These are phyloP conservation scores for Diplodia scrobiculata DNA, from an alignment of 2,329 filamentous ascomycete species.

Conservation along the genomic window DNA sequence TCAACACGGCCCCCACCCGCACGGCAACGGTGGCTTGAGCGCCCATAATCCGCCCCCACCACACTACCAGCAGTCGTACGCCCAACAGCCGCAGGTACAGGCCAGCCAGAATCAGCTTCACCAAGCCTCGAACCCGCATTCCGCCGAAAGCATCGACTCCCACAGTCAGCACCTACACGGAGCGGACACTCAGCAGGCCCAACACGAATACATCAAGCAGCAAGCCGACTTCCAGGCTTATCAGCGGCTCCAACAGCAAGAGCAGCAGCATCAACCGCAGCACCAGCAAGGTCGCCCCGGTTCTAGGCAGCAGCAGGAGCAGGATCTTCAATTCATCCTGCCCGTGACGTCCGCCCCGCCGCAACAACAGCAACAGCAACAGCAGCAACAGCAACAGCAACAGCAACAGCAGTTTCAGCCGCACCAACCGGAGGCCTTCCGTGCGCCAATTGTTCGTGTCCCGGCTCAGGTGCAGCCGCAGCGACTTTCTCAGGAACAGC, in stretches of 20 bases:
- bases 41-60: constrained; percentile 21
- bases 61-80: constrained; percentile 19
- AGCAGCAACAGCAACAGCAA: constrained; percentile 25
- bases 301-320: constrained; percentile 38
- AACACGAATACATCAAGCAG: constrained; percentile 11
- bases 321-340: constrained; percentile 25
- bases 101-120: constrained; percentile 21
- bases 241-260: constrained; percentile 40
- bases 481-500: constrained; percentile 39
- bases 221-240: constrained; percentile 34
- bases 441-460: constrained; percentile 36
- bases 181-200: constrained; percentile 5
- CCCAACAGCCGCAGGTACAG: constrained; percentile 24
- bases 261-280: constrained; percentile 31
- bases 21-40: constrained; percentile 34
- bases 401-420: constrained; percentile 22
- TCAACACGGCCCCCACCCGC: constrained; percentile 46
- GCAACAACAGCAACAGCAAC: constrained; percentile 22
- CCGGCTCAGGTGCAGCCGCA: constrained; percentile 31
- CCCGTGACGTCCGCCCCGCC: not conserved
- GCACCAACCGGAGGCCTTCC: constrained; percentile 37
- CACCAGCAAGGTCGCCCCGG: constrained; percentile 34
- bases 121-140: constrained; percentile 41
- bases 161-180: constrained; percentile 39
- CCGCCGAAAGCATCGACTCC: constrained; percentile 39